Conservation (phyloP, 2,329 filamentous ascomycete species). For the Aspergillus tanneri region DNA sequence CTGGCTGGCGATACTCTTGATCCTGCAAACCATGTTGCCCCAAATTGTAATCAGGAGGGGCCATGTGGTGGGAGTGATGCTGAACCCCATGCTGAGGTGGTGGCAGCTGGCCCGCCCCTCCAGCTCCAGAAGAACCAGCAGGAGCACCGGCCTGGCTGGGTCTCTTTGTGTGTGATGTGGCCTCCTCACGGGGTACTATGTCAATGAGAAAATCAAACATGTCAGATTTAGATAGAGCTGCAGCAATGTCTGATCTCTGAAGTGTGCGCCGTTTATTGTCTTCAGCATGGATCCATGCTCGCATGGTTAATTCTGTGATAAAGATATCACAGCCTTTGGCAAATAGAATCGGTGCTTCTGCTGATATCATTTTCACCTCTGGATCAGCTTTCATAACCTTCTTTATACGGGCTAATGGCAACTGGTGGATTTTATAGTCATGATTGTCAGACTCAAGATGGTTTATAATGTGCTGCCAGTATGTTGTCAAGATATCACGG, state of each 20-base stretch:
- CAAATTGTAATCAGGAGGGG: conserved; percentile 59
- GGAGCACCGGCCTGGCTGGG: conserved; percentile 53
- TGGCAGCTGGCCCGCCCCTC: conserved; percentile 41
- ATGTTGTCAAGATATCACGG: conserved; percentile 95
- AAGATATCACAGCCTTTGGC: conserved; percentile 99
- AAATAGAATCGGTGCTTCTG: conserved; percentile 95
- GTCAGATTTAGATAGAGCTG: conserved; percentile 91
- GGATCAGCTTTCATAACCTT: conserved; percentile 99
- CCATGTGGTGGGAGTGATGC: conserved; percentile 57
- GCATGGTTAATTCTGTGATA: conserved; percentile 98
- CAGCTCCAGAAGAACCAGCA: conserved; percentile 45
- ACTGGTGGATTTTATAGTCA: conserved; percentile 97
- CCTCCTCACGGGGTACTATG: conserved; percentile 95
- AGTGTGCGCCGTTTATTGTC: conserved; percentile 97
- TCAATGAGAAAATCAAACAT: conserved; percentile 99
- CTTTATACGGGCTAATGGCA: conserved; percentile 97
- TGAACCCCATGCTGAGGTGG: conserved; percentile 49
- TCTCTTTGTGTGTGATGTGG: conserved; percentile 79
- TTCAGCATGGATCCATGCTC: conserved; percentile 98
- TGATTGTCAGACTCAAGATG: conserved; percentile 93
- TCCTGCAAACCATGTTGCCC: conserved; percentile 66
- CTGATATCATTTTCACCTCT: conserved; percentile 99
- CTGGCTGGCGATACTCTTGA: conserved; percentile 75
- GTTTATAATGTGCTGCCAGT: conserved; percentile 98
- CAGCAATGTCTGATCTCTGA: conserved; percentile 94